Percentiles rank a stretch among this genome's conserved stretches.
Evolutionary conservation across 2,329 filamentous ascomycete genomes (phyloP).

Genomic region (Bipolaris bicolor): DNA sequence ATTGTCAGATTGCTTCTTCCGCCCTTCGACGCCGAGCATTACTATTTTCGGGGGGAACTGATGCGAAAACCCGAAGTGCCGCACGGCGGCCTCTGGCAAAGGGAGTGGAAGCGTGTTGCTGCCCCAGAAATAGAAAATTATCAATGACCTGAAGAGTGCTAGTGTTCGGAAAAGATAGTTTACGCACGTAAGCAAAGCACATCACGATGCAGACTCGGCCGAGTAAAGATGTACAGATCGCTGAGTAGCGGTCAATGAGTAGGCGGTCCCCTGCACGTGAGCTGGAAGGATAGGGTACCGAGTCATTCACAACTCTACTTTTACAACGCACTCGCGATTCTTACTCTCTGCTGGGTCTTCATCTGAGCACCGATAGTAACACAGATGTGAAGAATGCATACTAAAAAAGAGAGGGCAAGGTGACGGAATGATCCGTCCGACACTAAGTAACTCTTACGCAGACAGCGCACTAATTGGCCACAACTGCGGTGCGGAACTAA

Average conservation of each 20-base stretch:
- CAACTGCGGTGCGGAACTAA: neutral
- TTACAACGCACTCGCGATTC: no score
- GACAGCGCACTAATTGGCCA: neutral
- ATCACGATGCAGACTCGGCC: neutral
- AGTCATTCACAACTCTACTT: neutral
- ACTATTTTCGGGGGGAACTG: neutral
- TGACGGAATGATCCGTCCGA: neutral
- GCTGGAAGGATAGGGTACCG: neutral
- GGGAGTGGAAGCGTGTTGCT: neutral
- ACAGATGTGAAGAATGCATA: neutral
- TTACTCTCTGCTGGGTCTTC: neutral
- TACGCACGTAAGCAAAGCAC: neutral
- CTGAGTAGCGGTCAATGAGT: constrained; percentile 1
- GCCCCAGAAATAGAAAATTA: constrained; percentile 5
- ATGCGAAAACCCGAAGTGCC: neutral
- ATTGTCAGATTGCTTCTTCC: neutral
- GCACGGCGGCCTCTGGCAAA: neutral
- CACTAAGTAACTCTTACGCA: neutral
- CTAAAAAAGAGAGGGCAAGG: neutral
- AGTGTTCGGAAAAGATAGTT: neutral
- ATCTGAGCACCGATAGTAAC: neutral
- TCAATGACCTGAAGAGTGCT: constrained; percentile 11
- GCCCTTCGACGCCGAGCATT: neutral
- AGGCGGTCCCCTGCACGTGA: neutral
- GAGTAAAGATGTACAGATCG: neutral